Percentiles rank a stretch among this genome's conserved stretches.
Conservation (phyloP, 2,329 filamentous ascomycete genomes). For the Verticillium tricorpus region DNA sequence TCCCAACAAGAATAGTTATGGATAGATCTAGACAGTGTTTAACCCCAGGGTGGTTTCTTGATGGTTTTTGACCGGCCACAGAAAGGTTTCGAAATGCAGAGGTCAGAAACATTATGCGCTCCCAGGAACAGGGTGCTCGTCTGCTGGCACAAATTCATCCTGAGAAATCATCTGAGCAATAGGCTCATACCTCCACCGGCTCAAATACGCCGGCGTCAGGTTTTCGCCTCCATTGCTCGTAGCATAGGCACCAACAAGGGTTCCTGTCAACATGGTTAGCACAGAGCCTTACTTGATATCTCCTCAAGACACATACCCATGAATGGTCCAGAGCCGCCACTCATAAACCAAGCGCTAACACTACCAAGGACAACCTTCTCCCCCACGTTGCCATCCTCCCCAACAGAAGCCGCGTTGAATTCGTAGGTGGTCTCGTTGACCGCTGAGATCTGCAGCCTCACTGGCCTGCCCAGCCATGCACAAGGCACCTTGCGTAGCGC, state of each 20-base stretch:
- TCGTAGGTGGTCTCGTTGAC: slow-evolving; percentile 41
- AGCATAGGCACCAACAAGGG: slow-evolving; percentile 45
- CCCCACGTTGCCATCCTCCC: slow-evolving; percentile 14
- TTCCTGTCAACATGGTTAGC: slow-evolving; percentile 26
- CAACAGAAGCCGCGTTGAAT: slow-evolving; percentile 30
- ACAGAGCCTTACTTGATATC: neutral
- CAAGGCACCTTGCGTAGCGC: slow-evolving; percentile 23
- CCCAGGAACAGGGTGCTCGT: neutral
- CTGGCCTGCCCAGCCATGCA: slow-evolving; percentile 25
- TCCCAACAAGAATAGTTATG: too few species aligned
- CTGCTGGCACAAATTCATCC: neutral
- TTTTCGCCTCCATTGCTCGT: slow-evolving; percentile 45
- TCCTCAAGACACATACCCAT: slow-evolving; percentile 26
- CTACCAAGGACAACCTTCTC: slow-evolving; percentile 31
- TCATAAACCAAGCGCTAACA: slow-evolving; percentile 12
- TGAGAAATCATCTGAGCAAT: slow-evolving; percentile 2
- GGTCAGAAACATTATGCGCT: neutral
- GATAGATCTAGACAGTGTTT: too few species aligned
- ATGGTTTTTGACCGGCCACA: neutral
- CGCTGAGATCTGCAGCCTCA: slow-evolving; percentile 37
- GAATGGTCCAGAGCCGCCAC: slow-evolving; percentile 10
- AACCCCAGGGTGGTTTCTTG: too few species aligned
- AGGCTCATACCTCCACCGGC: slow-evolving; percentile 40
- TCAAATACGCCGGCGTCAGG: slow-evolving; percentile 39
- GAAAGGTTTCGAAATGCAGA: neutral